A percentile compares a stretch with the other conserved stretches of the same genome.
Conservation (phyloP, 78 protist species). For the Chrysochromulina parva region DNA sequence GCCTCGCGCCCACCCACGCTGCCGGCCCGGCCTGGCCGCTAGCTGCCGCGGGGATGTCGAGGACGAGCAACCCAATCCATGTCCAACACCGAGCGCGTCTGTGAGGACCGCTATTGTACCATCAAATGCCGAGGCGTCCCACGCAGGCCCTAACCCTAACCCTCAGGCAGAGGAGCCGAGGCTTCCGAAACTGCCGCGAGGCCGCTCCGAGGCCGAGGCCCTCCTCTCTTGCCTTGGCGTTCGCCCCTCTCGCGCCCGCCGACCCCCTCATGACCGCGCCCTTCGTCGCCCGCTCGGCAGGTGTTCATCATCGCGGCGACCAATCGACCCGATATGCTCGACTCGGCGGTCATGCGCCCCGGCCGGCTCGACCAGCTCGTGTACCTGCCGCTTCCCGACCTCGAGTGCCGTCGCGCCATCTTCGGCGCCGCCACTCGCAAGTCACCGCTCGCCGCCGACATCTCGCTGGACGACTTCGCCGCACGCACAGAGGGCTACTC, state of each 20-base stretch:
- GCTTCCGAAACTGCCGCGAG: no score
- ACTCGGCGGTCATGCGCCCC: slow-evolving; percentile 1
- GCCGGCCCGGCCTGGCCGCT: background rate
- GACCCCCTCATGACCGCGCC: background rate
- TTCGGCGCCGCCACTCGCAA: slow-evolving; percentile 38
- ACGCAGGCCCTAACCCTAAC: no score
- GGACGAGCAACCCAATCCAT: background rate
- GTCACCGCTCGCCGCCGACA: slow-evolving; percentile 30
- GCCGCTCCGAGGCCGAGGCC: no score
- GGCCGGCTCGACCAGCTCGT: slow-evolving; percentile 44
- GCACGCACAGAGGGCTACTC: slow-evolving; percentile 34
- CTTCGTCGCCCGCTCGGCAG: background rate
- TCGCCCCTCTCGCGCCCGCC: background rate
- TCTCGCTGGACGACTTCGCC: slow-evolving; percentile 19
- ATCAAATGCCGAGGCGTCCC: no score
- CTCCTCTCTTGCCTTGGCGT: no score
- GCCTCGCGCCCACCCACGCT: background rate
- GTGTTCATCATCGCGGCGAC: slow-evolving; percentile 31
- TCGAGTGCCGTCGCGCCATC: slow-evolving; percentile 13
- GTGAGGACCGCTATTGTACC: no score
- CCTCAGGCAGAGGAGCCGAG: no score
- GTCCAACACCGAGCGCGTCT: background rate
- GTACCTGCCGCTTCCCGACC: slow-evolving; percentile 54
- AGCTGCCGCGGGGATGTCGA: background rate
- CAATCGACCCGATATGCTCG: slow-evolving; percentile 35